phyloP scores from a whole-genome alignment of 768 basidiomycete genomes.

The Rhizopogon roseolus region DNA sequence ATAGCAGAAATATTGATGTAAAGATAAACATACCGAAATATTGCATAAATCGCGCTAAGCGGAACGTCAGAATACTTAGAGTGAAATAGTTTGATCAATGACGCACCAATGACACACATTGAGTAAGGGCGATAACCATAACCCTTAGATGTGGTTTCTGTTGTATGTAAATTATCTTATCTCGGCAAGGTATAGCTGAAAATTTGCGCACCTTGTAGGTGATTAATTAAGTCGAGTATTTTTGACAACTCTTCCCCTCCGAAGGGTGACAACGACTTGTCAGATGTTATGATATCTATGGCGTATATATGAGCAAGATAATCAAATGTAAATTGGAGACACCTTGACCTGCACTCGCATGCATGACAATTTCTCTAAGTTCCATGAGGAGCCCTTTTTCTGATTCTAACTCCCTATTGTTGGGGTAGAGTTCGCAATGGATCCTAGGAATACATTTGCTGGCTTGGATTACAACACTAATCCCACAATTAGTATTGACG shows the following conservation, averaged over 20 bases:
- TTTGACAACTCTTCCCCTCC: not conserved
- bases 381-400: too few species aligned
- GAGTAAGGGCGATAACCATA: not conserved
- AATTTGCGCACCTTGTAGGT: not conserved
- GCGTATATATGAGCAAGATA: not conserved
- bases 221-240: not conserved
- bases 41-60: slow-evolving; percentile 39
- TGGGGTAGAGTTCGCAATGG: too few species aligned
- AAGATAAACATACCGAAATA: slow-evolving; percentile 30
- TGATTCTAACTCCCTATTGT: too few species aligned
- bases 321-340: too few species aligned
- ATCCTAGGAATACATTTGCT: not conserved
- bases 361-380: too few species aligned
- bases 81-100: not conserved
- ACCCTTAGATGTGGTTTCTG: not conserved
- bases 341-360: too few species aligned
- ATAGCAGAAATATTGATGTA: not conserved
- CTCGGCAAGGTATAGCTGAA: not conserved
- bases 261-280: not conserved
- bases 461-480: not conserved
- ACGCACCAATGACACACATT: not conserved
- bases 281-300: not conserved
- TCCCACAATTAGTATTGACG: not conserved
- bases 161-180: not conserved
- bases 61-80: not conserved